These are phyloP conservation scores for Ascochyta lentis DNA, from an alignment of 2,329 filamentous ascomycete species.

Conservation along the genomic window DNA sequence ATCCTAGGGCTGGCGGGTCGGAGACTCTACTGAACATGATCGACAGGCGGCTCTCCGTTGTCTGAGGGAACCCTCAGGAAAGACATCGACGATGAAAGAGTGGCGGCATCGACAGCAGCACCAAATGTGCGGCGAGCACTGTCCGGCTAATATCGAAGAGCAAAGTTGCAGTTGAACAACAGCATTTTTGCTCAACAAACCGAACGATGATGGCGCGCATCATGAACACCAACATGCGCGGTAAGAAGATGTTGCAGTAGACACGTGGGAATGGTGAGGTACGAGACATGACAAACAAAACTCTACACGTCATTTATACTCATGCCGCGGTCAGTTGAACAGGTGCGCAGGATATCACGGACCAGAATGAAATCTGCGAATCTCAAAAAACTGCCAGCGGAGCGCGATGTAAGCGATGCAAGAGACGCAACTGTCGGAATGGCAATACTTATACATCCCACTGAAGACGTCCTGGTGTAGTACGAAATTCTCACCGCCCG, in stretches of 20 bases:
- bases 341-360: neutral
- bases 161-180: neutral
- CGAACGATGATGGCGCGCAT: neutral
- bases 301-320: neutral
- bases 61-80: neutral
- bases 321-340: neutral
- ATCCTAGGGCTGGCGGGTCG: slow-evolving; percentile 4
- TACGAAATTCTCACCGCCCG: neutral
- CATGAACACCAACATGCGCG: neutral
- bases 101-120: neutral
- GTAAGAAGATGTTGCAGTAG: neutral
- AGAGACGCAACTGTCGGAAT: no score
- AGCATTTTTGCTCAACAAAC: neutral
- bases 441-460: no score
- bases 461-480: no score
- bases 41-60: slow-evolving; percentile 1
- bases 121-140: neutral
- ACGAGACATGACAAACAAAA: neutral
- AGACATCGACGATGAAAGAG: neutral
- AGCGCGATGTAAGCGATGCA: neutral
- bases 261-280: neutral
- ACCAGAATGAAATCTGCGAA: neutral
- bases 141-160: neutral
- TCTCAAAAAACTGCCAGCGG: neutral
- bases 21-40: slow-evolving; percentile 4